Base-by-base conservation (phyloP, 1,284 basidiomycete genomes). In the Cryptococcus maquisensis region DNA sequence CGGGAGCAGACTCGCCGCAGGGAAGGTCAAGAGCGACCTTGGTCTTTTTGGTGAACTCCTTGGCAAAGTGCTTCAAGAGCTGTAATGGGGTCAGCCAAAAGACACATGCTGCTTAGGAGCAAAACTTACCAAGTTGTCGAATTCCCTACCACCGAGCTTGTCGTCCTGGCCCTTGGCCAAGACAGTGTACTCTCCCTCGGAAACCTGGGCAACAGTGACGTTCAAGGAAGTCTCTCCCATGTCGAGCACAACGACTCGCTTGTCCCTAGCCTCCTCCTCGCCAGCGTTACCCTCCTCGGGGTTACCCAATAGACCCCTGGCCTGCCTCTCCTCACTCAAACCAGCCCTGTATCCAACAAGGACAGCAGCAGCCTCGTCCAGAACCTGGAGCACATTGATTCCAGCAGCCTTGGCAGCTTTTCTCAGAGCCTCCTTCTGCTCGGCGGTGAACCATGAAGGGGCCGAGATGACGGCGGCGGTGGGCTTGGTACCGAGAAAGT, bases 41-140 rank as follows among this genome's bases (percentile, higher is more conserved):
- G 39, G 87, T 93, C 81, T 98, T 98, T 77, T 98, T 98, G 52
- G 90, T 90, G 75, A 98, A 98, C 69, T 98, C 95, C 73, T 94
- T 88, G 52, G 90, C 86, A 76, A 98, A 97, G 81, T 89, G 90
- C 57, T 87, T 85, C 78, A 97, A 84, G 42, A 98, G 82, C 64
- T 86, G 20, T 81, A 78, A 18, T 24, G 21, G 37, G 38, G 15
- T 36, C 36, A 41, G 28, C 41, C 51, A 68, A 56, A n/a, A 36
- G 36, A 47, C 36, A 42, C 5, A 20, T 42, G 15, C 24, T 40
- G 39, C 12, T 20, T 12, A 23, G 3, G 21, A 38, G 16, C 20
- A 64, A 24, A 61, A 71, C 73, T 74, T 69, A 73, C 71, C 59
- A 77, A 64, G 60, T 73, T 72, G 70, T 78, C 75, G 60, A 82